A percentile compares a stretch with the other conserved stretches of the same genome.
These are phyloP conservation scores for Recurvomyces mirabilis DNA, from an alignment of 495 filamentous ascomycete species.

Conservation along the genomic window DNA sequence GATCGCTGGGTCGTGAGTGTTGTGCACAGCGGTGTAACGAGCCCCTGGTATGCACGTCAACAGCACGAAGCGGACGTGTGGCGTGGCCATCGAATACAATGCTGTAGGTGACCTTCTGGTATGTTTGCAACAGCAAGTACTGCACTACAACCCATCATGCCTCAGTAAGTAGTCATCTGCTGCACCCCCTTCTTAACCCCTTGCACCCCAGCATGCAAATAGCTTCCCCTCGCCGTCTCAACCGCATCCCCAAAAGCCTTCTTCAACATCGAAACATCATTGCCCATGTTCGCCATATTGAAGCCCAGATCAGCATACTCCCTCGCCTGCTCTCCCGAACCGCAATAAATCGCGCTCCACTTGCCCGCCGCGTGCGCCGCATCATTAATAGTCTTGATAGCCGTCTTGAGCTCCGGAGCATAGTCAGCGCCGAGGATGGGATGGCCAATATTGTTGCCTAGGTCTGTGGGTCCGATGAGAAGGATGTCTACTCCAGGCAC, in stretches of 20 bases:
- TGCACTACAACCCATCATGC: no score
- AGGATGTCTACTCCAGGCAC: slow-evolving; percentile 62
- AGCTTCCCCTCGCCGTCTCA: slow-evolving; percentile 7
- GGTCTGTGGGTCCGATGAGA: slow-evolving; percentile 69
- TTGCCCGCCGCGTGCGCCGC: slow-evolving; percentile 59
- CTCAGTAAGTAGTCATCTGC: no score
- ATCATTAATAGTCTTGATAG: slow-evolving; percentile 51
- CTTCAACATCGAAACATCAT: slow-evolving; percentile 12
- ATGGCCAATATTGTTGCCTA: slow-evolving; percentile 65
- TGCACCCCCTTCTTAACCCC: no score
- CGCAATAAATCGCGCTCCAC: slow-evolving; percentile 69
- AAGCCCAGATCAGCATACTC: slow-evolving; percentile 57
- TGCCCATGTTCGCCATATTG: slow-evolving; percentile 52
- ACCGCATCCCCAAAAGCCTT: slow-evolving; percentile 13
- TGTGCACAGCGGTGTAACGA: no score
- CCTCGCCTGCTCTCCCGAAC: slow-evolving; percentile 51
- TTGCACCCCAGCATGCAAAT: no score
- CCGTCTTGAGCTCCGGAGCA: slow-evolving; percentile 52
- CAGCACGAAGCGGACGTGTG: no score
- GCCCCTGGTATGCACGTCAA: no score
- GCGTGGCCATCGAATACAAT: no score
- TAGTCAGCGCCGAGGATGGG: slow-evolving; percentile 44
- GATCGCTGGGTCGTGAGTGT: no score
- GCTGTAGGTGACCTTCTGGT: no score
- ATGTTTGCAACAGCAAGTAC: no score